A percentile compares a stretch with the other conserved stretches of the same genome.
These are phyloP conservation scores for Phytopythium litorale DNA, from an alignment of 352 stramenopile species.

Conservation along the genomic window DNA sequence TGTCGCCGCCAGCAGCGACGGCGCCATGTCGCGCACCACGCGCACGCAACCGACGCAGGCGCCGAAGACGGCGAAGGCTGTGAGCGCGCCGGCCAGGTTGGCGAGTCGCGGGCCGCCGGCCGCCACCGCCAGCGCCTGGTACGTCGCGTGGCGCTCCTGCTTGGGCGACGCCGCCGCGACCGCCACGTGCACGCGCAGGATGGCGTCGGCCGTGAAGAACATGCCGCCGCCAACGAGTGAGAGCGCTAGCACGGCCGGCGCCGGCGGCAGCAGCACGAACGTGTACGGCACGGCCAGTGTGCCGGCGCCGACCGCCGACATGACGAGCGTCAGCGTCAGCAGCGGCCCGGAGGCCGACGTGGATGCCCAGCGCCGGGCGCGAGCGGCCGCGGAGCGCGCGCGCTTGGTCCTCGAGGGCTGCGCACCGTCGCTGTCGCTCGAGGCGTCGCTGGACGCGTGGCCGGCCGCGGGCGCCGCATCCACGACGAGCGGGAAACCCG, in stretches of 20 bases:
- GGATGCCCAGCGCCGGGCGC: not conserved
- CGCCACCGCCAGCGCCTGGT: constrained; percentile 57
- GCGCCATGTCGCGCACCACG: constrained; percentile 71
- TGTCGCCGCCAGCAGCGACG: constrained; percentile 35
- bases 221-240: constrained; percentile 53
- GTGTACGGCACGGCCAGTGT: constrained; percentile 65
- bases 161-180: constrained; percentile 26
- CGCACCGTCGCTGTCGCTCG: constrained; percentile 1
- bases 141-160: constrained; percentile 50
- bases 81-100: constrained; percentile 49
- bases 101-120: constrained; percentile 48
- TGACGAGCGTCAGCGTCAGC: constrained; percentile 43
- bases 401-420: not conserved
- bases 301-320: constrained; percentile 53
- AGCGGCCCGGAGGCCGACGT: not conserved
- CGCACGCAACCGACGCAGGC: constrained; percentile 69
- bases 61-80: constrained; percentile 72
- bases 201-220: constrained; percentile 65
- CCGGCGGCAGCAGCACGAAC: constrained; percentile 46
- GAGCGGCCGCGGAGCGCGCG: not conserved
- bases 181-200: constrained; percentile 58
- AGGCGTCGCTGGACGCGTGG: constrained; percentile 9
- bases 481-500: constrained; percentile 27
- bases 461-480: not conserved
- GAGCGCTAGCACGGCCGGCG: constrained; percentile 39